phyloP scores from a whole-genome alignment of 1,284 basidiomycete genomes.

The Inonotus hispidus region DNA sequence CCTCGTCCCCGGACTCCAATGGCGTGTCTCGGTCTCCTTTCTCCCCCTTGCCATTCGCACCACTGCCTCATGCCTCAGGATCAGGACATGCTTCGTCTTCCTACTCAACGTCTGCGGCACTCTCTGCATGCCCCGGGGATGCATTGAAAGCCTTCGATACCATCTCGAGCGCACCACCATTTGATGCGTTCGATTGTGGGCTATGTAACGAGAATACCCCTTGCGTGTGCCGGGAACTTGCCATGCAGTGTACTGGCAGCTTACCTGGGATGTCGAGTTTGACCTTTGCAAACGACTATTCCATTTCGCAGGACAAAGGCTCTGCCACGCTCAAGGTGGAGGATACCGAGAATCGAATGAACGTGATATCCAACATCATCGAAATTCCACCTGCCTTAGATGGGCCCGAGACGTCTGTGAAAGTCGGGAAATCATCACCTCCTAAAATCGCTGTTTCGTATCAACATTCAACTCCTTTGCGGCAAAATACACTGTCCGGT shows the following conservation, averaged over 20 bases:
- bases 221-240: constrained; percentile 69
- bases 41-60: constrained; percentile 37
- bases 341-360: constrained; percentile 12
- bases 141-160: constrained; percentile 9
- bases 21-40: constrained; percentile 40
- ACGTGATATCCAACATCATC: constrained; percentile 7
- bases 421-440: constrained; percentile 40
- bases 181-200: constrained; percentile 51
- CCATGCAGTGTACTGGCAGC: constrained; percentile 35
- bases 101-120: constrained; percentile 21
- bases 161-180: constrained; percentile 20
- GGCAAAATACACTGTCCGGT: constrained; percentile 36
- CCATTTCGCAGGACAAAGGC: constrained; percentile 27
- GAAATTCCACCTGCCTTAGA: constrained; percentile 8
- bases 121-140: neutral
- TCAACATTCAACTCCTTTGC: constrained; percentile 72
- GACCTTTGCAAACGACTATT: constrained; percentile 25
- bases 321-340: constrained; percentile 19
- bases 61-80: constrained; percentile 28
- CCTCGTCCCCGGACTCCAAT: constrained; percentile 49
- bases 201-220: constrained; percentile 66
- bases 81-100: constrained; percentile 29
- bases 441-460: constrained; percentile 73
- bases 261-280: constrained; percentile 15
- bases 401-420: neutral